Evolutionary conservation across 768 basidiomycete genomes (phyloP), one percentile per base, ranked within the genome.

Genomic region (Rhodotorula sphaerocarpa): DNA sequence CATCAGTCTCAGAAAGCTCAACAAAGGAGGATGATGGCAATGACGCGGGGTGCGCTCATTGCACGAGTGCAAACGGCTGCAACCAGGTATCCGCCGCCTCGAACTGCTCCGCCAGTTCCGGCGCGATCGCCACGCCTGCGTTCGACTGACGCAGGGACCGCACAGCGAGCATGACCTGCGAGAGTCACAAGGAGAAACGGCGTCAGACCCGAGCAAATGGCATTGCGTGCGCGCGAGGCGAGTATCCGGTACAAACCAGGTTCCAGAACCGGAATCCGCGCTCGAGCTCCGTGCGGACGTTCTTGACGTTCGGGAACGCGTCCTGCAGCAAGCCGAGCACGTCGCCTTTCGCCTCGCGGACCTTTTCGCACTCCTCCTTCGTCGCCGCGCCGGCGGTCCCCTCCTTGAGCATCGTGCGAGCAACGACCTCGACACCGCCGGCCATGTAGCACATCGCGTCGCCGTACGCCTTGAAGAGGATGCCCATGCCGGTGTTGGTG

Each of bases 241-340:
- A 50, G 44, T 48, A 55, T 63, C 36, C 36, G 14, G 50, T 18
- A 83, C 90, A 78, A 74, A 95, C 92, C 76, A 92, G 82, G 75
- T 96, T 90, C 93, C 93, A 99, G 80, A 97, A 99, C 72, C 93
- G 80, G 80, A 99, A 96, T 10, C 93, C 93, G 53, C 93, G 79
- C 76, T 95, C 90, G 61, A 99, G 87, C 80, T 97, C 93, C 64
- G 78, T 78, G 77, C 85, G 84, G 6, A 92, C 89, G 60, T 73
- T 75, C 79, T 91, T 93, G 70, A 99, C 88, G 27, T 88, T 90
- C 25, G 86, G 82, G 41, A 97, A 96, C 59, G 88, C 90, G 73
- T 91, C 87, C 72, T 96, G 91, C 74, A 92, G 87, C 70, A 93
- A 85, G 66, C 86, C 87, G 46, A 96, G 81, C 50, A 91, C 91